Evolutionary conservation across 805 yeast species (phyloP).

Genomic region (Lipomyces yamadae): DNA sequence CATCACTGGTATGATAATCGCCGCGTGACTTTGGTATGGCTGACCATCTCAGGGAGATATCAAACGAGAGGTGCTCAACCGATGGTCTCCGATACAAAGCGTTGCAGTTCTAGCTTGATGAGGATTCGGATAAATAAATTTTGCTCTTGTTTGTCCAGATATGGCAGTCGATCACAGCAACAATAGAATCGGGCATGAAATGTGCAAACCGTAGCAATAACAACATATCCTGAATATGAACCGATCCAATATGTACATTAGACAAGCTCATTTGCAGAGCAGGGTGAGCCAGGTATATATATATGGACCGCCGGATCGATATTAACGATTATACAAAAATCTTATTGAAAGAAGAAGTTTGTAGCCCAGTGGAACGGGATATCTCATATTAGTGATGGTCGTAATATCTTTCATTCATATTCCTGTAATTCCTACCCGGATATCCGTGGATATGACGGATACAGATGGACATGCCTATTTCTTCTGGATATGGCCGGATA

Average conservation of each 20-base stretch:
- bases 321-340: background rate
- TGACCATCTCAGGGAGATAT: no score
- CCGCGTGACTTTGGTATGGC: no score
- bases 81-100: no score
- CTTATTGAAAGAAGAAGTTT: constrained; percentile 4
- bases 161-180: constrained; percentile 6
- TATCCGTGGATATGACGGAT: constrained; percentile 10
- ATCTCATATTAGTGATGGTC: constrained; percentile 7
- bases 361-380: constrained; percentile 8
- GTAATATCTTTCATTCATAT: constrained; percentile 1
- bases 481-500: background rate
- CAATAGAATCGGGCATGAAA: constrained; percentile 7
- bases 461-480: background rate
- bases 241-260: constrained; percentile 3
- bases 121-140: no score
- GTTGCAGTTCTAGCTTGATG: no score
- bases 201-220: constrained; percentile 6
- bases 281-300: constrained; percentile 4
- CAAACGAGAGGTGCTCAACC: no score
- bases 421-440: background rate
- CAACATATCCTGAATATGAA: constrained; percentile 5
- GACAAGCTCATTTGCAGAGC: constrained; percentile 6
- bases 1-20: no score
- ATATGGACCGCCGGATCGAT: constrained; percentile 2
- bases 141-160: background rate